Conservation (phyloP, 192 early-diverging fungal species). For the Dissophora ornata region DNA sequence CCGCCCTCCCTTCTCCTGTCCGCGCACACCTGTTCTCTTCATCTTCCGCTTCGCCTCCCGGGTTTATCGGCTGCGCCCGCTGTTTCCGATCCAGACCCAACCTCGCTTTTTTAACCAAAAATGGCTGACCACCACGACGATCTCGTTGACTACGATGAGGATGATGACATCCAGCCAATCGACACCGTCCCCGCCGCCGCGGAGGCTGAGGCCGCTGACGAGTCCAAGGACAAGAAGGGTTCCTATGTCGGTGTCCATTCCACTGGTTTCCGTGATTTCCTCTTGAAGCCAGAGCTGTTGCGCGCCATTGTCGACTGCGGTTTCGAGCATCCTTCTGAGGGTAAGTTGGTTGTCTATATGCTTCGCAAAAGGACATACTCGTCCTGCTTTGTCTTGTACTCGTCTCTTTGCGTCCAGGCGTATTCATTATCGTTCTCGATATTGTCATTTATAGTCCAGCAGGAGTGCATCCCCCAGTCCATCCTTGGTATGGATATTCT, state of each 20-base stretch:
- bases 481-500: slow-evolving; percentile 97
- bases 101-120: slow-evolving; percentile 5
- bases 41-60: not conserved
- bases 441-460: slow-evolving; percentile 78
- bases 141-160: slow-evolving; percentile 97
- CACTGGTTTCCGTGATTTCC: slow-evolving; percentile 97
- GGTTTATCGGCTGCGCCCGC: slow-evolving; percentile 17
- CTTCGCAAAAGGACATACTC: not conserved
- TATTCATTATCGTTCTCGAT: not conserved
- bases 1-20: slow-evolving; percentile 3
- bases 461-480: slow-evolving; percentile 97
- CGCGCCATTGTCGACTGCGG: slow-evolving; percentile 98
- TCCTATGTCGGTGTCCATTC: slow-evolving; percentile 99
- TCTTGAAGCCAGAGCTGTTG: slow-evolving; percentile 95
- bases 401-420: no score
- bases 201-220: slow-evolving; percentile 59
- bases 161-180: slow-evolving; percentile 80
- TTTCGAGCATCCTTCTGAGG: slow-evolving; percentile 99
- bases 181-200: slow-evolving; percentile 62
- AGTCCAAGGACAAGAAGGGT: slow-evolving; percentile 93
- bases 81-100: not conserved
- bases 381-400: no score
- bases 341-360: slow-evolving; percentile 59
- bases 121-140: slow-evolving; percentile 85
- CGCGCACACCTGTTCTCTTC: not conserved